A percentile compares a stretch with the other conserved stretches of the same genome.
These are phyloP conservation scores for Jackrogersella minutella DNA, from an alignment of 495 filamentous ascomycete genomes.

Conservation along the genomic window DNA sequence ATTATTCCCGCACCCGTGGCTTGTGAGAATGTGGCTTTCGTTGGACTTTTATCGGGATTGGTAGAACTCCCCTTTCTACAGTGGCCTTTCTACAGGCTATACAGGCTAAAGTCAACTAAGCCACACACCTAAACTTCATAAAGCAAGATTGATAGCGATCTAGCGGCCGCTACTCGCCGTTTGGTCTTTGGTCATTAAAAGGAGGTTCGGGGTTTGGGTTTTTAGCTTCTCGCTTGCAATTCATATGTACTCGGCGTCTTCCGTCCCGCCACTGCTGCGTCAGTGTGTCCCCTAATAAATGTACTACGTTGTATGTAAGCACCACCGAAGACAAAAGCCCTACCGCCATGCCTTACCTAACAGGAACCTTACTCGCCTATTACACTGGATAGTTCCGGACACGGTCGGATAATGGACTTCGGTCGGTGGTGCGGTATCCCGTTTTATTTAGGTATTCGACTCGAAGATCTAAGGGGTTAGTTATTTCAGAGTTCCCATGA, in stretches of 20 bases:
- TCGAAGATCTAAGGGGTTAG: not conserved
- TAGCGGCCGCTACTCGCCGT: constrained; percentile 36
- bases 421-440: constrained; percentile 18
- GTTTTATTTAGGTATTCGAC: not conserved
- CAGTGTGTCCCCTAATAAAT: too few species aligned
- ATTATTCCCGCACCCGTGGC: constrained; percentile 25
- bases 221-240: constrained; percentile 5
- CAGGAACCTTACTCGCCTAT: not conserved
- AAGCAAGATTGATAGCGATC: not conserved
- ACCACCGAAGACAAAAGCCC: not conserved
- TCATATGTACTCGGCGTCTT: constrained; percentile 28
- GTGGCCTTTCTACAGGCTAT: too few species aligned
- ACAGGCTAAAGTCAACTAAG: constrained; percentile 4
- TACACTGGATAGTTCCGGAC: not conserved
- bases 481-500: not conserved
- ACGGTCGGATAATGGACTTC: not conserved
- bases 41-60: too few species aligned
- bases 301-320: not conserved
- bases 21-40: constrained; percentile 22
- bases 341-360: not conserved
- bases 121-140: constrained; percentile 30
- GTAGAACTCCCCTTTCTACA: too few species aligned
- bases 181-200: constrained; percentile 28
- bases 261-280: constrained; percentile 18
- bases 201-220: constrained; percentile 32